A percentile compares a stretch with the other conserved stretches of the same genome.
Conservation (phyloP, 2,329 filamentous ascomycete genomes). For the Pseudocercospora cruenta region DNA sequence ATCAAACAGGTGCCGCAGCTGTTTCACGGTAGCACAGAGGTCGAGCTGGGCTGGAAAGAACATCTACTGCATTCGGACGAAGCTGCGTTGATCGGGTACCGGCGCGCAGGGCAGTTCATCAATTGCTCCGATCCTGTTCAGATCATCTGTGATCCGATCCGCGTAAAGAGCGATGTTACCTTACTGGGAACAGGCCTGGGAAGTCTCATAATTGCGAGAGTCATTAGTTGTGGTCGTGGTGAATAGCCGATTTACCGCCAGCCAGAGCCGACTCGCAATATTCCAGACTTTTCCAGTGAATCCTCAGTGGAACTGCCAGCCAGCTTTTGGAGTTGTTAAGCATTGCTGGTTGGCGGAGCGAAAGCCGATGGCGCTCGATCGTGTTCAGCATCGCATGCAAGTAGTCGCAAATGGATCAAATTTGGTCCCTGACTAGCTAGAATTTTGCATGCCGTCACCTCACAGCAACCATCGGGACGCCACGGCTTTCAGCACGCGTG, state of each 20-base stretch:
- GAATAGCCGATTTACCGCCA: not conserved
- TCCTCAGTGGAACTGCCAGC: not conserved
- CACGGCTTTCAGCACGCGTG: not conserved
- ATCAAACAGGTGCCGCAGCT: conserved; percentile 6
- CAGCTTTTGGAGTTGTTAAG: not conserved
- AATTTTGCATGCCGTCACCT: conserved; percentile 1
- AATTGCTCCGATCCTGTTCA: not conserved
- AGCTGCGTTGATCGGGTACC: conserved; percentile 18
- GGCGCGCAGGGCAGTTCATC: not conserved
- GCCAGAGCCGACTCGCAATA: not conserved
- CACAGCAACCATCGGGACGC: conserved; percentile 1
- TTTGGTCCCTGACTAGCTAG: conserved; percentile 1
- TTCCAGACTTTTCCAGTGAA: not conserved
- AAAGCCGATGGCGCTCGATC: conserved; percentile 7
- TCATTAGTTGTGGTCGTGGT: not conserved
- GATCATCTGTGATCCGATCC: not conserved
- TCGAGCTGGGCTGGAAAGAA: conserved; percentile 12
- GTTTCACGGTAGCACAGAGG: conserved; percentile 16
- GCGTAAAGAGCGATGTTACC: not conserved
- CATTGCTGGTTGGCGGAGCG: conserved; percentile 6
- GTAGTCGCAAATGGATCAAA: not conserved
- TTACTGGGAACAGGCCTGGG: not conserved
- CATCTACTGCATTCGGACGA: conserved; percentile 6
- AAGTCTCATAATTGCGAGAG: not conserved
- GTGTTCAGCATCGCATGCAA: conserved; percentile 8